These are phyloP conservation scores for Suhomyces yuchorum DNA, from an alignment of 1,139 yeast species.

Conservation along the genomic window DNA sequence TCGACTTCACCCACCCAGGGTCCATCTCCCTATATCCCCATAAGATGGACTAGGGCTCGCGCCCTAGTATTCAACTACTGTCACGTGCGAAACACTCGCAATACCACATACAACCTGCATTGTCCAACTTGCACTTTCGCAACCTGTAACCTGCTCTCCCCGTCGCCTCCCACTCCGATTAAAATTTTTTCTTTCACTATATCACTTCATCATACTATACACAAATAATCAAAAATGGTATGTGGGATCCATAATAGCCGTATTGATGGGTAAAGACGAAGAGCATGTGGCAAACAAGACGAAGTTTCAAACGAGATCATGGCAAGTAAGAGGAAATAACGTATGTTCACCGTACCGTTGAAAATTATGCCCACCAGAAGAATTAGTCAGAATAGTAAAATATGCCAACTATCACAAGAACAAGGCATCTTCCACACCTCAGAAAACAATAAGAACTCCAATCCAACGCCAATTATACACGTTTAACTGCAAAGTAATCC, in stretches of 20 bases:
- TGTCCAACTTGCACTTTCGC: conserved; percentile 3
- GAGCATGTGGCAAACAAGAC: not conserved
- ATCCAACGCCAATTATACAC: not conserved
- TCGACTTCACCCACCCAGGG: too few species aligned
- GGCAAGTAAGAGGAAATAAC: not conserved
- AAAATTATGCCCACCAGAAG: not conserved
- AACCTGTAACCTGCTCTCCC: conserved; percentile 10
- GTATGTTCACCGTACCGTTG: not conserved
- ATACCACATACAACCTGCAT: conserved; percentile 4
- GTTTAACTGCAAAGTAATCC: not conserved
- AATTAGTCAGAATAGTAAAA: not conserved
- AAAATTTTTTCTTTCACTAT: conserved; percentile 18
- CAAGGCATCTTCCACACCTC: not conserved
- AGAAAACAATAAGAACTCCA: not conserved
- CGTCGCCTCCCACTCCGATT: conserved; percentile 9
- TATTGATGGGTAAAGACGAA: not conserved
- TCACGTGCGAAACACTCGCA: conserved; percentile 1
- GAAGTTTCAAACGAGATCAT: not conserved
- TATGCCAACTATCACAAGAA: not conserved
- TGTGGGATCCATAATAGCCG: conserved; percentile 16
- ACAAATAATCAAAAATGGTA: conserved; percentile 35
- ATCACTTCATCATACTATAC: conserved; percentile 14
- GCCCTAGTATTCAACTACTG: conserved; percentile 4
- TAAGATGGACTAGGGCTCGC: conserved; percentile 13
- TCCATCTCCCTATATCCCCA: too few species aligned